A percentile compares a stretch with the other conserved stretches of the same genome.
These are phyloP conservation scores for Crithidia mellificae DNA, from an alignment of 208 protist genomes.

Conservation along the genomic window DNA sequence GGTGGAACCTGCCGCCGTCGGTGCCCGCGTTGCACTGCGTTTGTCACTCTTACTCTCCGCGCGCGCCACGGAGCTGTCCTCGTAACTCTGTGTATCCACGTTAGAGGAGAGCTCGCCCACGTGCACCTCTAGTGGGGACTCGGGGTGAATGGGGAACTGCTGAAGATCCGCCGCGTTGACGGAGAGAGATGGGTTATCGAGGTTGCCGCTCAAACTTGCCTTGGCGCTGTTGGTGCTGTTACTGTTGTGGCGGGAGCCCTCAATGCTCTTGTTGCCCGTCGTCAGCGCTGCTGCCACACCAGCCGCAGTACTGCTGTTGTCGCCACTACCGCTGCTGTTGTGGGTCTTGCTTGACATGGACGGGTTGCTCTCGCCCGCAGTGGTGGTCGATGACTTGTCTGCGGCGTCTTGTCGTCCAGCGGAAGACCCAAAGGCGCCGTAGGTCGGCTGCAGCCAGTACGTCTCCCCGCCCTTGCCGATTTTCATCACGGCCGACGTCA, in stretches of 20 bases:
- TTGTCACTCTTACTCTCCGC: no score
- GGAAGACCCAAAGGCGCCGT: constrained; percentile 17
- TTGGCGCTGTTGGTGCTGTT: background rate
- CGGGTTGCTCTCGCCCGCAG: background rate
- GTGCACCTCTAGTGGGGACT: background rate
- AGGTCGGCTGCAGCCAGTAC: constrained; percentile 90
- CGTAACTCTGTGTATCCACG: no score
- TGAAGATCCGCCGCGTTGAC: constrained; percentile 13
- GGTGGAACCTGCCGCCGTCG: no score
- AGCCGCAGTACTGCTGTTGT: background rate
- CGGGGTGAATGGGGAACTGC: constrained; percentile 10
- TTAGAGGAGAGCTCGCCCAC: background rate
- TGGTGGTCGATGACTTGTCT: background rate
- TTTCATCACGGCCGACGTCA: constrained; percentile 93
- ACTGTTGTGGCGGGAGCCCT: background rate
- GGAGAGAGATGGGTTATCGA: constrained; percentile 4
- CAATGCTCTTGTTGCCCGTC: background rate
- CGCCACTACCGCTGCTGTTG: background rate
- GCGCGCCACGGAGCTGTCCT: no score
- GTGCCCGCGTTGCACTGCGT: no score
- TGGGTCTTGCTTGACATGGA: background rate
- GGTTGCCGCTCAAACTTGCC: background rate
- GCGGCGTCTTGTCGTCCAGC: background rate
- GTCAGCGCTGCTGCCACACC: background rate
- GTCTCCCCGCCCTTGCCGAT: constrained; percentile 94